Conservation (phyloP, 1,284 basidiomycete species). For the Apiotrichum akiyoshidainum region DNA sequence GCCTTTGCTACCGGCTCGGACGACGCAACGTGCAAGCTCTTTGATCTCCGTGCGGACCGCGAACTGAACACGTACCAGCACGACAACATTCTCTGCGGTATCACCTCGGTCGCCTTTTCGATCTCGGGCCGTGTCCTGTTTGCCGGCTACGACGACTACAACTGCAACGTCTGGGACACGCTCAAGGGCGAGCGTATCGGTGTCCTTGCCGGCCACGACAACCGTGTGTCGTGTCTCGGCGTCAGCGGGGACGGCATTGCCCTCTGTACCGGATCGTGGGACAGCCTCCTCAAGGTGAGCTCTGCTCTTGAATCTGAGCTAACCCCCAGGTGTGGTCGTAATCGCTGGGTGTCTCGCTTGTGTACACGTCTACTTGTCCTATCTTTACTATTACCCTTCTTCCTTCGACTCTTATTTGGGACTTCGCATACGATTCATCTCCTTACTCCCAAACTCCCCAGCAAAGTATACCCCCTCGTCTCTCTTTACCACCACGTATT, state of each 20-base stretch:
- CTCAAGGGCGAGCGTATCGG: slow-evolving; percentile 96
- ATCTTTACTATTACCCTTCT: not conserved
- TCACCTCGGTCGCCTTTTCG: slow-evolving; percentile 97
- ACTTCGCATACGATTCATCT: slow-evolving; percentile 5
- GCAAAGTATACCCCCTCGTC: too few species aligned
- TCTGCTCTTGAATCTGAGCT: not conserved
- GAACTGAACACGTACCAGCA: slow-evolving; percentile 96
- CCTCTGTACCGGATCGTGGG: slow-evolving; percentile 97
- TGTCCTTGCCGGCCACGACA: slow-evolving; percentile 94
- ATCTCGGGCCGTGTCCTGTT: slow-evolving; percentile 95
- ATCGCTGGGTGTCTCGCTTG: not conserved
- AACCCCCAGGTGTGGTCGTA: slow-evolving; percentile 22
- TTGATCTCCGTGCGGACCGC: slow-evolving; percentile 95
- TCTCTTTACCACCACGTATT: too few species aligned
- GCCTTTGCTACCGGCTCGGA: slow-evolving; percentile 99
- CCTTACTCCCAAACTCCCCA: not conserved
- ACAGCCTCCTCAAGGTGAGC: slow-evolving; percentile 87
- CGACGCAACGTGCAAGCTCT: slow-evolving; percentile 95
- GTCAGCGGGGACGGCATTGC: slow-evolving; percentile 96
- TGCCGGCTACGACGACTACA: slow-evolving; percentile 99
- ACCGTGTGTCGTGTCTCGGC: slow-evolving; percentile 92
- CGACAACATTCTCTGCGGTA: slow-evolving; percentile 97
- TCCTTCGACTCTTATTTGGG: not conserved
- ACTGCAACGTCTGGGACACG: slow-evolving; percentile 99
- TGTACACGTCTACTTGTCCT: not conserved